Evolutionary conservation across 805 yeast genomes (phyloP), one percentile per base, ranked within the genome.

Genomic region (Candida yuanshanica): DNA sequence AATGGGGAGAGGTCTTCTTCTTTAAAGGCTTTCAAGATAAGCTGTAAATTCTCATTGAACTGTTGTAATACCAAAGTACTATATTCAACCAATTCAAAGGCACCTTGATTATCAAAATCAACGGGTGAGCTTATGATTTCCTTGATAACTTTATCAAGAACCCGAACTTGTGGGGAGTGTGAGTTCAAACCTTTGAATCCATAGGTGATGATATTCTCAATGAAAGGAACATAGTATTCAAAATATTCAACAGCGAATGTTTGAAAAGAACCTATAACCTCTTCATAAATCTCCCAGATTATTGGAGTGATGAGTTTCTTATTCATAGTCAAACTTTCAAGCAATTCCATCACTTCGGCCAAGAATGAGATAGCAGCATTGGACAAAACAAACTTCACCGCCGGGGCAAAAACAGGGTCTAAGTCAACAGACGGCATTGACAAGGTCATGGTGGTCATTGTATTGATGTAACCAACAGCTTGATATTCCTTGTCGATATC

Each of bases 361-460:
- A 83, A 56, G 43, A 81, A 78, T 27, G 77, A 74, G 37, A 79
- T 74, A 50, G 82, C 66, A 6, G 79, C 77, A 56, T 81, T 74
- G 17, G 65, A 63, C 20, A 84, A 63, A 4, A 82, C 79, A 59
- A 73, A 77, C 47, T 72, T 70, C 17, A 82, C 72, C 23, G 76
- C 75, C 1, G 87, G 84, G 12, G 69, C 56, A 46, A 83, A 71
- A 6, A 73, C 72, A 26, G 70, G 70, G 43, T 79, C 75, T 39
- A 83, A 62, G 41, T 69, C 68, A 7, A 68, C 78, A 27, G 68
- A 66, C 4, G 79, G 77, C 78, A 83, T 82, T 1, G 87, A 75
- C 49, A 80, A 66, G 7, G 81, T 69, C 68, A 85, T 83, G 0
- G 91, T 82, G 14, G 81, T 74, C 75, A 85, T 75, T 6, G 90